These are phyloP conservation scores for Melanomma pulvis-pyrius DNA, from an alignment of 495 filamentous ascomycete species.

Conservation along the genomic window DNA sequence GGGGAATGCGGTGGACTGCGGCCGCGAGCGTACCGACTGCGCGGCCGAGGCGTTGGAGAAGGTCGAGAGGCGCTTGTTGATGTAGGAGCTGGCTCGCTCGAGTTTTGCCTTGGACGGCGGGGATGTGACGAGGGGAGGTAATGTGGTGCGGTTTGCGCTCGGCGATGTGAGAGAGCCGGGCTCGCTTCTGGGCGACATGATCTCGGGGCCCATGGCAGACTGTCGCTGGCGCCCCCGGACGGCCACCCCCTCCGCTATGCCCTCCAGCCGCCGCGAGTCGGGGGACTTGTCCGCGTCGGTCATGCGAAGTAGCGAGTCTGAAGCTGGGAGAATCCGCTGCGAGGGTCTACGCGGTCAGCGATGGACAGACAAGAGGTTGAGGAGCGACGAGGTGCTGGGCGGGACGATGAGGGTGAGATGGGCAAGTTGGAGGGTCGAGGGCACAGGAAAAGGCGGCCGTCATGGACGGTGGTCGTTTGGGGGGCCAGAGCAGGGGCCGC, in stretches of 20 bases:
- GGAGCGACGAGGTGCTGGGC: slow-evolving; percentile 10
- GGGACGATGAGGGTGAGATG: background rate
- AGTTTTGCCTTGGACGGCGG: slow-evolving; percentile 59
- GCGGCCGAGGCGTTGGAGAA: slow-evolving; percentile 63
- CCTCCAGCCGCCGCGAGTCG: slow-evolving; percentile 26
- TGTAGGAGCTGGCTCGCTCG: slow-evolving; percentile 56
- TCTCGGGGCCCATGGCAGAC: slow-evolving; percentile 37
- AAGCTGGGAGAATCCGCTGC: too few relatives aligned
- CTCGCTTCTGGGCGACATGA: slow-evolving; percentile 49
- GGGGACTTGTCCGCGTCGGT: slow-evolving; percentile 23
- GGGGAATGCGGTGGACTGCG: slow-evolving; percentile 75
- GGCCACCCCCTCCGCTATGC: slow-evolving; percentile 26
- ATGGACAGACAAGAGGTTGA: background rate
- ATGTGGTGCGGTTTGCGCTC: slow-evolving; percentile 59
- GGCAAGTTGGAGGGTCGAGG: background rate
- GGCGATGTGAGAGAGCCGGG: slow-evolving; percentile 46
- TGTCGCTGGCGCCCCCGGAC: slow-evolving; percentile 28
- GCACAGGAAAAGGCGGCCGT: slow-evolving; percentile 2
- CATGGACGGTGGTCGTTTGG: background rate
- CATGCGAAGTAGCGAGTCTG: slow-evolving; percentile 24
- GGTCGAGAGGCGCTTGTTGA: slow-evolving; percentile 54
- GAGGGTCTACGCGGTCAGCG: slow-evolving; percentile 19
- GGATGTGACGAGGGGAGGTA: slow-evolving; percentile 67
- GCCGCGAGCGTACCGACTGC: slow-evolving; percentile 62
- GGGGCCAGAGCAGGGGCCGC: slow-evolving; percentile 31